Evolutionary conservation across 2,329 filamentous ascomycete species (phyloP), one percentile per base, ranked within the genome.

Genomic region (Colletotrichum sp.): DNA sequence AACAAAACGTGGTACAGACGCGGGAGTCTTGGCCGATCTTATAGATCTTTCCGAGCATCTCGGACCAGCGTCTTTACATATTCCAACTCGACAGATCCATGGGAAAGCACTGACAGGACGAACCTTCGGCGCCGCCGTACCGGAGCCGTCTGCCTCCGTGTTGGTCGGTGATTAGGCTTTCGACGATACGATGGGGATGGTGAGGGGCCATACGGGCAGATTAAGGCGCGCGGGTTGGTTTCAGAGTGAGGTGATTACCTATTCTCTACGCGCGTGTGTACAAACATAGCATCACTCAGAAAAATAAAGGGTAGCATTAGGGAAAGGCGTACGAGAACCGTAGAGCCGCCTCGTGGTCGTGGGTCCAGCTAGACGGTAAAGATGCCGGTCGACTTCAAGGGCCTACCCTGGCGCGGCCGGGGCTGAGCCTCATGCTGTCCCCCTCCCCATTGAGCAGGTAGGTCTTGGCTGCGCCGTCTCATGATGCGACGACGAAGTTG

Each of bases 401-500:
- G 10, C 24, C 16, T 61, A 63, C 72, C 72, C 55, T 72, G 30
- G 9, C 21, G 6, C 12, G 13, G 12, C 55, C 38, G 30, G 63
- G 43, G 63, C 73, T 43, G 55, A 72, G 63, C 73, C 55, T 72
- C 32, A 64, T 64, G 63, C 43, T 60, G 32, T 24, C 48, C 36
- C n/a, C 32, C 18, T 18, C 43, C 43, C 43, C 43, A 52, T 52
- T 52, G 43, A 52, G 43, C 21, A n/a, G 38, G 24, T 36, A 55
- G 60, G 57, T 58, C 73, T 67, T 64, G 55, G 57, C 21, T 67
- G 64, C n/a, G 43, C 64, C 69, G 73, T 72, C 73, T 75, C 73
- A 67, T 73, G 69, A 67, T 75, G 69, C 55, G 52, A 64, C 57
- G 43, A 64, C 43, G n/a, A 55, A 57, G 13, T 26, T 55, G 36